Percentiles rank a stretch among this genome's conserved stretches.
These are phyloP conservation scores for Rhododendron ferrugineum DNA, from an alignment of 148 eudicot species.

Conservation along the genomic window DNA sequence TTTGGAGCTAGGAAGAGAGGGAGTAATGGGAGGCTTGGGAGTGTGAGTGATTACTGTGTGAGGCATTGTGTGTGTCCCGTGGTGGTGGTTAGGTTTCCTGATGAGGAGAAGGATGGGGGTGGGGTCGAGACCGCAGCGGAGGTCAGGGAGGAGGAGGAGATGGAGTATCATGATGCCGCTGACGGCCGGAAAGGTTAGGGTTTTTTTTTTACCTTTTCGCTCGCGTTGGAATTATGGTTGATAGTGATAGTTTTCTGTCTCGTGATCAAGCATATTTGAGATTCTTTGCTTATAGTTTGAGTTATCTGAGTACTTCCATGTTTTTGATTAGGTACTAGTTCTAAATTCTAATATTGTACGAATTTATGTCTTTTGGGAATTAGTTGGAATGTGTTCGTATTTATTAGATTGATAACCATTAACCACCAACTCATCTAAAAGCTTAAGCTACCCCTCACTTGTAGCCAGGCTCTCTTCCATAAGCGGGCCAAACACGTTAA, in stretches of 20 bases:
- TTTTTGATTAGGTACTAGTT: background rate
- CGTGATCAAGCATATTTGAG: too few species aligned
- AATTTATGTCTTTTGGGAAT: background rate
- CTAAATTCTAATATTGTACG: background rate
- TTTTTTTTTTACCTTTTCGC: background rate
- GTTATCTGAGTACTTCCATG: background rate
- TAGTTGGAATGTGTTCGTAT: background rate
- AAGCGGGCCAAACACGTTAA: too few species aligned
- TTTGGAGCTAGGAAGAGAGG: constrained; percentile 70
- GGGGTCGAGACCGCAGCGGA: constrained; percentile 35
- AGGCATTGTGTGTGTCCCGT: constrained; percentile 93
- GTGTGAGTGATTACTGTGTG: constrained; percentile 92
- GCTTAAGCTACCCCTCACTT: too few species aligned
- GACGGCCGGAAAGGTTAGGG: constrained; percentile 60
- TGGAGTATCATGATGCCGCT: constrained; percentile 66
- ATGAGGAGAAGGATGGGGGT: constrained; percentile 72
- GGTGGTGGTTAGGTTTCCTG: constrained; percentile 82
- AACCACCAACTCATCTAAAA: too few species aligned
- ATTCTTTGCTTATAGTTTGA: background rate
- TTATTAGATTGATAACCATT: too few species aligned
- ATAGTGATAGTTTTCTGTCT: too few species aligned
- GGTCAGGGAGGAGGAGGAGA: constrained; percentile 41
- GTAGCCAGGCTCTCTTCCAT: too few species aligned
- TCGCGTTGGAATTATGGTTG: too few species aligned
- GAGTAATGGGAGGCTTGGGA: constrained; percentile 67